These are phyloP conservation scores for Coemansia erecta DNA, from an alignment of 192 early-diverging fungal genomes.

Conservation along the genomic window DNA sequence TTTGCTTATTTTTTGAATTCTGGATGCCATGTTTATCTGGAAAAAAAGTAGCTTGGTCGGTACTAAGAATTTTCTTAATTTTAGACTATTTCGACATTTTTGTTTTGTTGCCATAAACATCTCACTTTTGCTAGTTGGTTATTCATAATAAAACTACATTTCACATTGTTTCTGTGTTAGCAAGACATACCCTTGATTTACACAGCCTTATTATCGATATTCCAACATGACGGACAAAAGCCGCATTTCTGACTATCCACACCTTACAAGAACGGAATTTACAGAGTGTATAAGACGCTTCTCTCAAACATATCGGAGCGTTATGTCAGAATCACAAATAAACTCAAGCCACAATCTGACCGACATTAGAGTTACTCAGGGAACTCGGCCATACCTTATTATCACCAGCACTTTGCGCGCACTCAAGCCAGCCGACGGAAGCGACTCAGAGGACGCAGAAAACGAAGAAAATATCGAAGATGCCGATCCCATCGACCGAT, in stretches of 20 bases:
- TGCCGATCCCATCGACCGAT: constrained; percentile 11
- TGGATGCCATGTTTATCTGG: no score
- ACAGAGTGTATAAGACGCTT: neutral
- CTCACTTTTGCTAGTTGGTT: no score
- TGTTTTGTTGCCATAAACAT: no score
- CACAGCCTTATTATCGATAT: no score
- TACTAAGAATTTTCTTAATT: no score
- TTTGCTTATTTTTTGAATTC: constrained; percentile 3
- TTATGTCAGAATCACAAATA: neutral
- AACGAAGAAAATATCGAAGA: constrained; percentile 13
- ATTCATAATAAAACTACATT: no score
- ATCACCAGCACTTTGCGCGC: neutral
- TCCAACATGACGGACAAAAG: neutral
- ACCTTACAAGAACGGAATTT: neutral
- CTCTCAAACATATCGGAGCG: neutral
- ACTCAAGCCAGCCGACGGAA: constrained; percentile 1
- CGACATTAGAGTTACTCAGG: neutral
- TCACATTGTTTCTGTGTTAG: no score
- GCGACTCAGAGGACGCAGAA: neutral
- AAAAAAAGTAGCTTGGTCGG: no score
- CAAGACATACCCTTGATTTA: no score
- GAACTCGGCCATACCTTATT: neutral
- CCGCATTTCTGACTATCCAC: neutral
- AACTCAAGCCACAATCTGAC: neutral
- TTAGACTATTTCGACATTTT: no score